Base-by-base conservation (phyloP, 352 stramenopile species). In the Thalassiosira livingstoniorum region DNA sequence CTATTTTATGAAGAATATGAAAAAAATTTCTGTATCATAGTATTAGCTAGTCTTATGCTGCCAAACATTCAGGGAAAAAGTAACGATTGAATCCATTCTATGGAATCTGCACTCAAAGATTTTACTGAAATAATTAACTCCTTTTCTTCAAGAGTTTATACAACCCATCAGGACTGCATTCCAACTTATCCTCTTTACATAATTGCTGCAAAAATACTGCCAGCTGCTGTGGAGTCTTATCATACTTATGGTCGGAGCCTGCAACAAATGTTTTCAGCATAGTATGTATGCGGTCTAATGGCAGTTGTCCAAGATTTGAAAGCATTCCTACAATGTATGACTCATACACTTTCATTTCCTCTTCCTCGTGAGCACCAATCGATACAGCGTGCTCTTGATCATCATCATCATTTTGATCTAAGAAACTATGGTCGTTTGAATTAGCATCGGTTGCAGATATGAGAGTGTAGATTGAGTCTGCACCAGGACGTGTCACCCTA, bases 251-350 rank as follows among this genome's bases (percentile, higher is more conserved):
- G 61, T 95, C 91, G 13, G 83, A 92, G 58, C 91, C 89, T 27
- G 87, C 82, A 57, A 92, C 89, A 88, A 94, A 94, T n/a, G 89
- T 93, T 63, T 94, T 98, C 0, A 99, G 90, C 90, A 97, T 98
- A 60, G 98, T 97, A 89, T 98, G 96, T 71, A 99, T 98, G 23
- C 94, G 90, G 53, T 97, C 92, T 29, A 98, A 91, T 7, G 94
- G 92, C 7, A 99, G 85, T 43, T 96, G 94, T 10, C 96, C 96
- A 65, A 98, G 95, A 83, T 98, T 98, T 2, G 93, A 96, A 4
- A 99, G 91, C 96, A 98, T 98, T 13, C 97, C 96, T 35, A 97
- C 89, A 63, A 99, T 97, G 81, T 98, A 99, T 42, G 91, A 97
- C 83, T 98, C 94, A 66, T 97, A 94, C n/a, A 97, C 85, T 75